These are phyloP conservation scores for Penicillium fuscoglaucum DNA, from an alignment of 2,329 filamentous ascomycete species.

Conservation along the genomic window DNA sequence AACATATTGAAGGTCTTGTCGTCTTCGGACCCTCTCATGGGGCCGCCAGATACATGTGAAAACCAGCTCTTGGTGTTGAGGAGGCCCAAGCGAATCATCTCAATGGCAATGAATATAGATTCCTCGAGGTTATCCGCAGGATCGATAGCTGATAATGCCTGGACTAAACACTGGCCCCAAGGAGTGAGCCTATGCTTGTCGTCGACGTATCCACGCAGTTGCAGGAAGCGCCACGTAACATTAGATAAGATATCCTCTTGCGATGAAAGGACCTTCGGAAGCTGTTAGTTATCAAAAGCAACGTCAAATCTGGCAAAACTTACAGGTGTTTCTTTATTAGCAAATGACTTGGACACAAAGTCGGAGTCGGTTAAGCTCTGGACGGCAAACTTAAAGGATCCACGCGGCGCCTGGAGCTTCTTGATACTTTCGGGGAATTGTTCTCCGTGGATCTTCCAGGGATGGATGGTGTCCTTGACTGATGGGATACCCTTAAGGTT, in stretches of 20 bases:
- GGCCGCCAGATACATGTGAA: conserved; percentile 56
- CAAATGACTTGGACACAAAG: conserved; percentile 69
- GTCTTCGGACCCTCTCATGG: conserved; percentile 64
- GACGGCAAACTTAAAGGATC: conserved; percentile 50
- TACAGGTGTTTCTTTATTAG: conserved; percentile 53
- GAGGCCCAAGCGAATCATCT: conserved; percentile 76
- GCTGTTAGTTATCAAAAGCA: conserved; percentile 13
- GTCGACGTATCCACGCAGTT: conserved; percentile 82
- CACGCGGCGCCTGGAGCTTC: conserved; percentile 33
- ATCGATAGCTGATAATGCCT: conserved; percentile 64
- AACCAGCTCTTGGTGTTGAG: conserved; percentile 71
- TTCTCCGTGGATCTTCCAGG: conserved; percentile 71
- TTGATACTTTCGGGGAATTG: conserved; percentile 47
- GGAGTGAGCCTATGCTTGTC: conserved; percentile 73
- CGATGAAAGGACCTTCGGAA: conserved; percentile 53
- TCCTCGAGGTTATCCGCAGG: conserved; percentile 67
- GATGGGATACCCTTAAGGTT: conserved; percentile 60
- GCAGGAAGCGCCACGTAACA: conserved; percentile 83
- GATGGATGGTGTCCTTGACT: conserved; percentile 55
- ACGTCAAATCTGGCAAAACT: conserved; percentile 7
- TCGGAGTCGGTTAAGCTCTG: conserved; percentile 66
- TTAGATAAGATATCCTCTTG: conserved; percentile 73
- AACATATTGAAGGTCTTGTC: conserved; percentile 78
- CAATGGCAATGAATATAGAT: conserved; percentile 77
- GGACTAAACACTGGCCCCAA: conserved; percentile 79